Evolutionary conservation across 176 grass and related monocot genomes (phyloP).

Genomic region (Juncus effusus): DNA sequence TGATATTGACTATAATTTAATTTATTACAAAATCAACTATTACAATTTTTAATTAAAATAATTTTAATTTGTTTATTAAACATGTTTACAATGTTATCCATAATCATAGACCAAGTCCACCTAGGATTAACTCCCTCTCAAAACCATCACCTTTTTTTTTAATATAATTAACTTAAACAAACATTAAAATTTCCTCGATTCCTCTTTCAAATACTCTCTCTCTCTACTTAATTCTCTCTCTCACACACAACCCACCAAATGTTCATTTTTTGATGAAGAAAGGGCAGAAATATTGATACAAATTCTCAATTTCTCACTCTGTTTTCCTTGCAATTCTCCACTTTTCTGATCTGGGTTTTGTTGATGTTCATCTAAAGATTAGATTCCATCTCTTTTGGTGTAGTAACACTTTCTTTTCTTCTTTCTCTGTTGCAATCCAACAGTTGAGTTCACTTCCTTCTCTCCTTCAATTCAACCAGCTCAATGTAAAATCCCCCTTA

Average conservation of each 20-base stretch:
- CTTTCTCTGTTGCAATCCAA: constrained; percentile 7
- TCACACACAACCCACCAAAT: constrained; percentile 17
- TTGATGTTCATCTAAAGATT: constrained; percentile 6
- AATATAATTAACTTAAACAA: constrained; percentile 6
- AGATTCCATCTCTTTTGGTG: background rate
- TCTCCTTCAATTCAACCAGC: background rate
- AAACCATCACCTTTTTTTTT: background rate
- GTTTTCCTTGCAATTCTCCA: constrained; percentile 5
- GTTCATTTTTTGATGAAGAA: background rate
- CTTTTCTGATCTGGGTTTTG: constrained; percentile 13
- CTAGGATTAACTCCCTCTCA: background rate
- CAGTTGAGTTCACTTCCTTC: background rate
- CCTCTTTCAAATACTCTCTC: constrained; percentile 13
- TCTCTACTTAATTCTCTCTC: constrained; percentile 3
- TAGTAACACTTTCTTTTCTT: background rate
- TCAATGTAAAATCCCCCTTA: constrained; percentile 10
- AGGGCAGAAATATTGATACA: constrained; percentile 8
- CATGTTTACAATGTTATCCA: no score
- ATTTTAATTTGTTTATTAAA: no score
- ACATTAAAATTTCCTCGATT: background rate
- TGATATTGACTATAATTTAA: no score
- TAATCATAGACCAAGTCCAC: background rate
- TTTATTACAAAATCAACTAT: no score
- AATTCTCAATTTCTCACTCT: constrained; percentile 10
- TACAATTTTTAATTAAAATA: no score